Conservation (phyloP, 371 early-diverging fungal genomes). For the Rhizopus delemar region DNA sequence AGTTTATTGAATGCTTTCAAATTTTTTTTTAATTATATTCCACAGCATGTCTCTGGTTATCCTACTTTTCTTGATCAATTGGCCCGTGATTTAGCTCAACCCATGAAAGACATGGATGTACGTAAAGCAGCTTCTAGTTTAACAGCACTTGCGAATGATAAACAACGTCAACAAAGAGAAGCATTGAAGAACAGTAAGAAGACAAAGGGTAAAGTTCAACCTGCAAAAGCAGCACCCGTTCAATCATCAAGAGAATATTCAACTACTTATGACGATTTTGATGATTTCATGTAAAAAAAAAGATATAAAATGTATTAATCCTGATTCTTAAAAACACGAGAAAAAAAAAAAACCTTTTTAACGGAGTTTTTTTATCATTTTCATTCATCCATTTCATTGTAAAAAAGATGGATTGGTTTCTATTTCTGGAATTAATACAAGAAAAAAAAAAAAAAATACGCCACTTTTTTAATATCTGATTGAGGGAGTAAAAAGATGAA, state of each 20-base stretch:
- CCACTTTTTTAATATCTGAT: too few relatives aligned
- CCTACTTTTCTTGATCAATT: constrained; percentile 76
- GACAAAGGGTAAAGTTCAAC: constrained; percentile 57
- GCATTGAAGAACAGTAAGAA: constrained; percentile 71
- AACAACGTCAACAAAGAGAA: constrained; percentile 80
- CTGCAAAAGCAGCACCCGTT: constrained; percentile 48
- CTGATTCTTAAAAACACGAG: neutral
- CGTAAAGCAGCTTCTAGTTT: constrained; percentile 79
- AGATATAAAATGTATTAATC: neutral
- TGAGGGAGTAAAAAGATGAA: too few relatives aligned
- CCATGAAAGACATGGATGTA: constrained; percentile 83
- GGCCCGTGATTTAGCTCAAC: constrained; percentile 72
- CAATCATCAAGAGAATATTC: constrained; percentile 33
- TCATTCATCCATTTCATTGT: neutral
- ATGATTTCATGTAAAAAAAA: constrained; percentile 81
- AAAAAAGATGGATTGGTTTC: neutral
- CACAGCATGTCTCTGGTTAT: constrained; percentile 49
- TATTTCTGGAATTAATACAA: neutral
- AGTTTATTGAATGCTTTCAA: neutral
- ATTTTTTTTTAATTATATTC: neutral
- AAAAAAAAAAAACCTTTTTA: neutral
- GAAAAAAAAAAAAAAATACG: too few relatives aligned
- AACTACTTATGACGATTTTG: constrained; percentile 70
- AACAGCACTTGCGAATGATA: constrained; percentile 88
- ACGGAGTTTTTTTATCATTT: too few relatives aligned